Conservation (phyloP, 352 stramenopile species). For the Globisporangium spinosum region DNA sequence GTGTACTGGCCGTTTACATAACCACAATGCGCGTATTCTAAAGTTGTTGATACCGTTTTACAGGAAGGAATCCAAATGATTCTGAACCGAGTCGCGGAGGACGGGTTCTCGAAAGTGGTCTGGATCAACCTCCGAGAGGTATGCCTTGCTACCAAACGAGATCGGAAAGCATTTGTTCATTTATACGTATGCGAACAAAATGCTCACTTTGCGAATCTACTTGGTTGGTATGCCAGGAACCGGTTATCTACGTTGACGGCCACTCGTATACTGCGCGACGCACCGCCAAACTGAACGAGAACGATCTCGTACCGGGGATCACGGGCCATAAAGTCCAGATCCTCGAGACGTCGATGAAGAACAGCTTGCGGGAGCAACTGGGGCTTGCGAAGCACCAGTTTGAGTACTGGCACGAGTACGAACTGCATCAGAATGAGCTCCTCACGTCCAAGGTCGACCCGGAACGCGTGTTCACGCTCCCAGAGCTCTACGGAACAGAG, state of each 20-base stretch:
- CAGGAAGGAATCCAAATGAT: slow-evolving; percentile 79
- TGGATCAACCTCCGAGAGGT: slow-evolving; percentile 84
- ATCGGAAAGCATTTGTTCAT: neutral
- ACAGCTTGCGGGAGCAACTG: slow-evolving; percentile 70
- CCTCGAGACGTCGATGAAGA: slow-evolving; percentile 78
- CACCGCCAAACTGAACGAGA: slow-evolving; percentile 79
- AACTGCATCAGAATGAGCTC: slow-evolving; percentile 64
- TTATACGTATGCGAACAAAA: neutral
- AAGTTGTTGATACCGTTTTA: slow-evolving; percentile 7
- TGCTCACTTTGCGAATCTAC: neutral
- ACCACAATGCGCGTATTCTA: neutral
- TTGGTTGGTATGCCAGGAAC: slow-evolving; percentile 35
- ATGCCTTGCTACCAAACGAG: neutral
- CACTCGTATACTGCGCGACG: slow-evolving; percentile 64
- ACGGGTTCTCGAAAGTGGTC: slow-evolving; percentile 78
- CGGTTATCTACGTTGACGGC: slow-evolving; percentile 80
- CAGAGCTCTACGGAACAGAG: slow-evolving; percentile 58
- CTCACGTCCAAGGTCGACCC: slow-evolving; percentile 35
- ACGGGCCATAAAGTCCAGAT: slow-evolving; percentile 80
- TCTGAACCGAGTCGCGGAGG: slow-evolving; percentile 48
- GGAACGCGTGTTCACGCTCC: slow-evolving; percentile 50
- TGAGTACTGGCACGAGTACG: slow-evolving; percentile 80
- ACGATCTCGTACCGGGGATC: slow-evolving; percentile 77
- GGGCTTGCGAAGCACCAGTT: slow-evolving; percentile 39
- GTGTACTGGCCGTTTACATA: neutral